Conservation (phyloP, 805 yeast species). For the Sungouiozyma intestinalis region DNA sequence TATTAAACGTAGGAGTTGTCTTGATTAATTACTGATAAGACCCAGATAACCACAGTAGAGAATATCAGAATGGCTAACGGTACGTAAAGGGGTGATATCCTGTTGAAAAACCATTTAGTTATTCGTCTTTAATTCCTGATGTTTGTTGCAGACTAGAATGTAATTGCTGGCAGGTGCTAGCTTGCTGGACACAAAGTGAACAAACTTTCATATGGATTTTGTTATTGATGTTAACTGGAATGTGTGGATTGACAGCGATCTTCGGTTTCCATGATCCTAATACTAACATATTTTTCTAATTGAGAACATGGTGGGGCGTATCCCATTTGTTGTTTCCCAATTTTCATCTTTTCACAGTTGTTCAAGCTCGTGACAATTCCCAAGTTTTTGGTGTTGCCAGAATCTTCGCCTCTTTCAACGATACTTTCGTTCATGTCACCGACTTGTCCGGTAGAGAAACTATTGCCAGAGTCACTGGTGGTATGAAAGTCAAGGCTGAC, state of each 20-base stretch:
- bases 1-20: no score
- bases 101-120: conserved; percentile 31
- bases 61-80: conserved; percentile 31
- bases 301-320: neutral
- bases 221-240: neutral
- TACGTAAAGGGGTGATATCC: conserved; percentile 33
- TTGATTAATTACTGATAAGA: no score
- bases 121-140: conserved; percentile 12
- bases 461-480: conserved; percentile 99
- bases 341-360: conserved; percentile 8
- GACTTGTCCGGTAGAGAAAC: conserved; percentile 99
- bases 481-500: conserved; percentile 99
- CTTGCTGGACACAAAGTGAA: no score
- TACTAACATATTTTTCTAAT: neutral
- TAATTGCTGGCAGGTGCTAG: no score
- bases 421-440: conserved; percentile 98
- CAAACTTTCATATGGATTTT: no score
- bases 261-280: neutral
- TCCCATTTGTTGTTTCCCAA: neutral
- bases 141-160: neutral
- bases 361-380: conserved; percentile 90
- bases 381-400: conserved; percentile 99
- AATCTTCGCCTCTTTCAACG: conserved; percentile 99
- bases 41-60: conserved; percentile 3
- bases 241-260: neutral